Percentiles rank a stretch among this genome's conserved stretches.
Evolutionary conservation across 768 basidiomycete species (phyloP).

Genomic region (Pisolithus albus): DNA sequence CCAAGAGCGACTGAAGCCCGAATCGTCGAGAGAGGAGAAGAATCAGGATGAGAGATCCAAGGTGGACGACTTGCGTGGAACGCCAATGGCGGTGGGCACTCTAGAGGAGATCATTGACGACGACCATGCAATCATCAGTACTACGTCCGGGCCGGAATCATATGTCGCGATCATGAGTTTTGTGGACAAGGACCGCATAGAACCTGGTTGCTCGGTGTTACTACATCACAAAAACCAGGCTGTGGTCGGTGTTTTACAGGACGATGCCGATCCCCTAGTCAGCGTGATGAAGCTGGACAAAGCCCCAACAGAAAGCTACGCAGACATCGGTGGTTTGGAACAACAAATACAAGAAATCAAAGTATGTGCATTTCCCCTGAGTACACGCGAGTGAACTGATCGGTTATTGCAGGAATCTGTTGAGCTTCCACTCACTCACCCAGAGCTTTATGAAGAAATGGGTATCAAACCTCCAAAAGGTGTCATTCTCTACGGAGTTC

Average conservation of each 20-base stretch:
- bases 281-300: constrained; percentile 99
- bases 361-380: constrained; percentile 35
- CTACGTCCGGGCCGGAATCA: constrained; percentile 89
- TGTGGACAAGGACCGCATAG: constrained; percentile 96
- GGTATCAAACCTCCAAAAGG: constrained; percentile 99
- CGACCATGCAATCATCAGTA: constrained; percentile 98
- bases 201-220: constrained; percentile 92
- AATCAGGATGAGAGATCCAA: constrained; percentile 90
- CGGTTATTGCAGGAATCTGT: constrained; percentile 74
- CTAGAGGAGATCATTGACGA: constrained; percentile 98
- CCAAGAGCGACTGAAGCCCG: constrained; percentile 85
- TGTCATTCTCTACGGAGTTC: constrained; percentile 97
- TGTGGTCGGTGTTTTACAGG: constrained; percentile 91
- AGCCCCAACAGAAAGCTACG: constrained; percentile 97
- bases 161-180: constrained; percentile 98
- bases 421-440: constrained; percentile 94
- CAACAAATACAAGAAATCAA: constrained; percentile 99
- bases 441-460: constrained; percentile 99
- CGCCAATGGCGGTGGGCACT: constrained; percentile 97
- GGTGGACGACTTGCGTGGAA: constrained; percentile 91
- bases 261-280: constrained; percentile 93
- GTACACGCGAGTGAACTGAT: background rate
- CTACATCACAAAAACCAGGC: constrained; percentile 95
- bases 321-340: constrained; percentile 96
- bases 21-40: constrained; percentile 85